Conservation (phyloP, 495 filamentous ascomycete genomes). For the Podospora pseudopauciseta region DNA sequence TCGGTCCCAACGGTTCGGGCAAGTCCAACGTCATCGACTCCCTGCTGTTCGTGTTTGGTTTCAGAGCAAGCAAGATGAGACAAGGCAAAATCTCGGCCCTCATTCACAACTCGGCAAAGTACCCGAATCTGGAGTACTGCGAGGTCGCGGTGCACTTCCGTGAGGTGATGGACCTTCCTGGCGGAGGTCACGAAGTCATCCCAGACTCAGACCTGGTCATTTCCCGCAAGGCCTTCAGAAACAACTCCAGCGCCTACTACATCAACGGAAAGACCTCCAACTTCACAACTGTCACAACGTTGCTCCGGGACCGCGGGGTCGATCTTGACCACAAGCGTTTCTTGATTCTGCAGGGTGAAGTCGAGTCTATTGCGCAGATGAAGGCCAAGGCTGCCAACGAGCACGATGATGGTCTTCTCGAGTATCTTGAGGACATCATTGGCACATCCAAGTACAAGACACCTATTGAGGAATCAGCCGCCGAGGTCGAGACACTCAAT, state of each 20-base stretch:
- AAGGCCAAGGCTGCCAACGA: slow-evolving; percentile 92
- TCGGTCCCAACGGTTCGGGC: slow-evolving; percentile 95
- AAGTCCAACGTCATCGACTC: slow-evolving; percentile 99
- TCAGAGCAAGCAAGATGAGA: slow-evolving; percentile 98
- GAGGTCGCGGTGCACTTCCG: slow-evolving; percentile 96
- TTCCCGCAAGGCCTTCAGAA: slow-evolving; percentile 92
- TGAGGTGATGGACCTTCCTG: slow-evolving; percentile 83
- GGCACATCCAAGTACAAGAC: slow-evolving; percentile 97
- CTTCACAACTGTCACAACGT: slow-evolving; percentile 82
- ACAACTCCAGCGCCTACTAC: slow-evolving; percentile 96
- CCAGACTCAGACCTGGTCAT: slow-evolving; percentile 81
- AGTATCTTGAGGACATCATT: slow-evolving; percentile 98
- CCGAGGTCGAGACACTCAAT: slow-evolving; percentile 86
- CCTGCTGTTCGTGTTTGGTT: slow-evolving; percentile 94
- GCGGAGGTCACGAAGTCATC: slow-evolving; percentile 67
- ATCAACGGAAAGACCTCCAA: slow-evolving; percentile 85
- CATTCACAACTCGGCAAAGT: slow-evolving; percentile 90
- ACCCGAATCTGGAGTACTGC: slow-evolving; percentile 80
- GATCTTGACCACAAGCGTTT: slow-evolving; percentile 99
- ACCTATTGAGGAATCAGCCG: slow-evolving; percentile 88
- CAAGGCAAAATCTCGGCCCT: slow-evolving; percentile 97
- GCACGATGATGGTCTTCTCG: slow-evolving; percentile 91
- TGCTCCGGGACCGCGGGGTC: slow-evolving; percentile 85
- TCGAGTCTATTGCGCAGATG: slow-evolving; percentile 99
- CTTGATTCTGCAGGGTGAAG: slow-evolving; percentile 93